Conservation (phyloP, 768 basidiomycete genomes). For the Sporobolomyces phaffii region DNA sequence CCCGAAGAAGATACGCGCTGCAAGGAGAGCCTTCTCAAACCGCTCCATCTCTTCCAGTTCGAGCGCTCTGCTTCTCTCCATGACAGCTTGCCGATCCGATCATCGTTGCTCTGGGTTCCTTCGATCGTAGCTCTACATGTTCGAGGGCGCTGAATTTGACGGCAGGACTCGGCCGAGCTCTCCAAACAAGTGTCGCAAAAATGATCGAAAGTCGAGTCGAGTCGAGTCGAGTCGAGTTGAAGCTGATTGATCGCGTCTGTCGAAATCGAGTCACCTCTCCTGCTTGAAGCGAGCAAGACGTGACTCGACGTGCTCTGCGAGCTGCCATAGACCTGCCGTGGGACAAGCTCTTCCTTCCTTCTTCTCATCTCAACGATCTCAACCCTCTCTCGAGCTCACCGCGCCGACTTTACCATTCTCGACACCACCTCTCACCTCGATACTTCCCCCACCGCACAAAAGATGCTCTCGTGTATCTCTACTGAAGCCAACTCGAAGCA, state of each 20-base stretch:
- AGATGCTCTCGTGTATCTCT: not conserved
- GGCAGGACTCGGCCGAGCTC: not conserved
- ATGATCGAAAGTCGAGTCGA: slow-evolving; percentile 2
- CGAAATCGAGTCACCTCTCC: too few species aligned
- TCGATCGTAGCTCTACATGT: not conserved
- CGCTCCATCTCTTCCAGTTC: too few species aligned
- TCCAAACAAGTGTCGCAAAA: not conserved
- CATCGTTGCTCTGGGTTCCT: too few species aligned
- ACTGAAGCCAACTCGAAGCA: not conserved
- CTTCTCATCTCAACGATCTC: not conserved
- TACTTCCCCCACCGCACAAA: not conserved
- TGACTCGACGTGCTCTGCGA: not conserved
- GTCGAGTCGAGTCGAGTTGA: not conserved
- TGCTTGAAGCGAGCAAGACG: too few species aligned
- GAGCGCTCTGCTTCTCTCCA: too few species aligned
- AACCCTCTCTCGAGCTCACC: too few species aligned
- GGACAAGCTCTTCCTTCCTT: not conserved
- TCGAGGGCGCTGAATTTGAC: not conserved
- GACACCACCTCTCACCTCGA: not conserved
- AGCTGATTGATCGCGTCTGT: too few species aligned
- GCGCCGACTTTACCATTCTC: too few species aligned
- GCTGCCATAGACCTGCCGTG: too few species aligned
- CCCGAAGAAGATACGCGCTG: too few species aligned
- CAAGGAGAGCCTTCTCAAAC: too few species aligned
- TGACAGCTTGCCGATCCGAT: too few species aligned